phyloP scores from a whole-genome alignment of 208 protist genomes.

The Trypanosoma scelopori region DNA sequence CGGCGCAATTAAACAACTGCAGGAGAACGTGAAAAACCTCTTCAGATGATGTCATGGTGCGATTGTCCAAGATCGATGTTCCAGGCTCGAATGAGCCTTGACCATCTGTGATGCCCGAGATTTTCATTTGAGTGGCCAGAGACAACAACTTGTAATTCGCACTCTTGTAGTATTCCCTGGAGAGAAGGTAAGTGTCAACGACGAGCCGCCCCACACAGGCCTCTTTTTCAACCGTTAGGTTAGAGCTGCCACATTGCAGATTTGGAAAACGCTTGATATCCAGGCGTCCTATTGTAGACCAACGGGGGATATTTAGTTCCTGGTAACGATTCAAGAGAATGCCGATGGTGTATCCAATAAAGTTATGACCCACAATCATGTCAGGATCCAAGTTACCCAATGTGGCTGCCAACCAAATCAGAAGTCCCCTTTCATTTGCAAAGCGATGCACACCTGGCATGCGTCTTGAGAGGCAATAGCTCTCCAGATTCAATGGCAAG shows the following conservation, averaged over 20 bases:
- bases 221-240: slow-evolving; percentile 71
- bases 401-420: slow-evolving; percentile 75
- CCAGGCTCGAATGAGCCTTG: slow-evolving; percentile 67
- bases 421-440: slow-evolving; percentile 75
- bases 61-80: slow-evolving; percentile 44
- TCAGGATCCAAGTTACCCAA: slow-evolving; percentile 93
- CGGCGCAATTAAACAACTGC: slow-evolving; percentile 71
- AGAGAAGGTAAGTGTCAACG: slow-evolving; percentile 94
- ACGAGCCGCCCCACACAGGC: slow-evolving; percentile 93
- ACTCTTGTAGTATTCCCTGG: slow-evolving; percentile 92
- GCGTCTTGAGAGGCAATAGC: slow-evolving; percentile 66
- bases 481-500: slow-evolving; percentile 83
- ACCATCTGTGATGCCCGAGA: slow-evolving; percentile 66
- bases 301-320: slow-evolving; percentile 82
- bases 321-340: slow-evolving; percentile 95
- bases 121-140: slow-evolving; percentile 71
- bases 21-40: slow-evolving; percentile 67
- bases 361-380: slow-evolving; percentile 96
- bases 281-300: slow-evolving; percentile 91
- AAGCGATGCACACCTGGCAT: slow-evolving; percentile 54
- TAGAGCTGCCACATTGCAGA: slow-evolving; percentile 42
- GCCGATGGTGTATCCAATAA: slow-evolving; percentile 96
- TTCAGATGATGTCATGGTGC: slow-evolving; percentile 39
- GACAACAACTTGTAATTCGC: slow-evolving; percentile 87
- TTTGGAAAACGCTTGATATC: slow-evolving; percentile 82